Percentiles rank a stretch among this genome's conserved stretches.
phyloP scores from a whole-genome alignment of 108 stramenopile genomes.

The Cyclotella kingstonii region DNA sequence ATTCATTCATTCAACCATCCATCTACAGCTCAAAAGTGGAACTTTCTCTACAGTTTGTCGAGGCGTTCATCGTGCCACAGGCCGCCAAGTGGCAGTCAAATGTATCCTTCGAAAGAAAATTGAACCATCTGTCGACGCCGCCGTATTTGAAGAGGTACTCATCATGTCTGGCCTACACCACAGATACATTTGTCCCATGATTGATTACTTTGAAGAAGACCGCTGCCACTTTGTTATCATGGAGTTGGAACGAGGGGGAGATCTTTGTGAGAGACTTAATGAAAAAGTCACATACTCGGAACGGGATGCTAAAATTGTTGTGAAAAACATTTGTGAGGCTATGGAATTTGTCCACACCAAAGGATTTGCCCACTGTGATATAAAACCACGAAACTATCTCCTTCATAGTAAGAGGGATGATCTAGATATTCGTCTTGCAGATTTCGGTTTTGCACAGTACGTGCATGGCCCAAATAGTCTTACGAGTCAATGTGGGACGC shows the following conservation, averaged over 20 bases:
- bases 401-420: slow-evolving; percentile 80
- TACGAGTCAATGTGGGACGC: slow-evolving; percentile 91
- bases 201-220: slow-evolving; percentile 93
- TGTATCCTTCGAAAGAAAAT: slow-evolving; percentile 84
- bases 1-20: neutral
- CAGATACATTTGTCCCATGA: slow-evolving; percentile 88
- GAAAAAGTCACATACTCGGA: slow-evolving; percentile 86
- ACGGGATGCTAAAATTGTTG: slow-evolving; percentile 81
- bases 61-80: slow-evolving; percentile 83
- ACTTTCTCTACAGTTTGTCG: slow-evolving; percentile 88
- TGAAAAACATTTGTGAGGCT: slow-evolving; percentile 78
- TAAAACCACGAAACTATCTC: slow-evolving; percentile 93
- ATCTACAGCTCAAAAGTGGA: slow-evolving; percentile 76
- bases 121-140: slow-evolving; percentile 82
- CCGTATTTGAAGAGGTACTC: slow-evolving; percentile 91
- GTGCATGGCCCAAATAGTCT: slow-evolving; percentile 77
- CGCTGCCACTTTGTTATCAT: slow-evolving; percentile 89
- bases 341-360: slow-evolving; percentile 79
- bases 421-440: slow-evolving; percentile 86
- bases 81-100: slow-evolving; percentile 87
- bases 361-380: slow-evolving; percentile 87
- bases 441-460: slow-evolving; percentile 93
- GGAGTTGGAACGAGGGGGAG: slow-evolving; percentile 92
- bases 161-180: slow-evolving; percentile 89
- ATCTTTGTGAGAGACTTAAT: slow-evolving; percentile 91